Conservation (phyloP, 345 rosid species). For the Durio zibethinus region DNA sequence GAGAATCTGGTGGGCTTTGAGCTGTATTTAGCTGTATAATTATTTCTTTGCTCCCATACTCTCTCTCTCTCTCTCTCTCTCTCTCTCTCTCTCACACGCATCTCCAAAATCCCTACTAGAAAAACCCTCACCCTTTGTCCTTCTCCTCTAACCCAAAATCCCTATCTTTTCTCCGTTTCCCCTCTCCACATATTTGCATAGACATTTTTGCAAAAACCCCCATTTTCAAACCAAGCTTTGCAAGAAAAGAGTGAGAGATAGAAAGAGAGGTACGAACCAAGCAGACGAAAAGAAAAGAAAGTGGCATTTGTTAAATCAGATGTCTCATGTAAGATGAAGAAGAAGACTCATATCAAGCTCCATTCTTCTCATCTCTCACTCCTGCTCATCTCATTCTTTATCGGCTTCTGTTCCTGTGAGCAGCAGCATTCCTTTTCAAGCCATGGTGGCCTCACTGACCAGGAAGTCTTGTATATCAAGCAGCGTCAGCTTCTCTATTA, state of each 20-base stretch:
- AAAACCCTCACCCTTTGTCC: conserved; percentile 26
- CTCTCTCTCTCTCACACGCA: conserved; percentile 2
- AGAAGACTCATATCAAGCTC: conserved; percentile 26
- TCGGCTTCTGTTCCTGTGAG: conserved; percentile 24
- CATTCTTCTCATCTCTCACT: conserved; percentile 7
- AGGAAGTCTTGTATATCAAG: conserved; percentile 56
- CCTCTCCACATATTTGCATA: background rate
- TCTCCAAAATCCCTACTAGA: conserved; percentile 36
- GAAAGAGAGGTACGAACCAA: background rate
- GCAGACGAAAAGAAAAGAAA: background rate
- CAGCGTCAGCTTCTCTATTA: conserved; percentile 89
- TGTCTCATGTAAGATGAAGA: conserved; percentile 86
- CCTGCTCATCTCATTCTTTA: conserved; percentile 24
- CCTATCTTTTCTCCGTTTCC: conserved; percentile 14
- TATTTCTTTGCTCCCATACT: too few relatives aligned
- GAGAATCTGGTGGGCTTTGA: conserved; percentile 57
- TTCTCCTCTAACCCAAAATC: conserved; percentile 27
- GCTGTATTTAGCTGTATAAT: conserved; percentile 86
- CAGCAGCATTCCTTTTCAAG: conserved; percentile 27
- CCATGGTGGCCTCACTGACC: conserved; percentile 57
- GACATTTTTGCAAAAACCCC: conserved; percentile 8
- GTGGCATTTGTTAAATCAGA: conserved; percentile 38
- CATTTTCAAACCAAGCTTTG: background rate
- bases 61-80: conserved; percentile 9
- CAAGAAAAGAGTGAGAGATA: background rate